Percentiles rank a stretch among this genome's conserved stretches.
Evolutionary conservation across 768 basidiomycete species (phyloP).

Genomic region (Lactifluus echinatus): DNA sequence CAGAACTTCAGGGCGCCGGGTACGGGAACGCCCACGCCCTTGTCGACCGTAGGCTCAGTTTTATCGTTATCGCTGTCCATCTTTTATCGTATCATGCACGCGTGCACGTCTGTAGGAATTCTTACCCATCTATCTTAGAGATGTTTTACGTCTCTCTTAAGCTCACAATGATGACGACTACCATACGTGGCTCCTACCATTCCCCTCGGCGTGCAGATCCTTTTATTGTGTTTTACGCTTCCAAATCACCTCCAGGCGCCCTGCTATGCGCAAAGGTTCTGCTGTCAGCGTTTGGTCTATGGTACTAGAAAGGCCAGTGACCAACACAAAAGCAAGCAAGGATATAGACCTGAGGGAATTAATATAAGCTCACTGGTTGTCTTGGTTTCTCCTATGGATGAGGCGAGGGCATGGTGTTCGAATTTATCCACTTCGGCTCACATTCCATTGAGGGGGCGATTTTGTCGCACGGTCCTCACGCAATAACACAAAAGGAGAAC

Average conservation of each 20-base stretch:
- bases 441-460: background rate
- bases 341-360: background rate
- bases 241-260: too few relatives aligned
- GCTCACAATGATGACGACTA: background rate
- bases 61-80: background rate
- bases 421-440: background rate
- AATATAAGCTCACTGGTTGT: background rate
- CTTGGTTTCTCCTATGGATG: background rate
- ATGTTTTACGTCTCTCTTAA: background rate
- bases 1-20: background rate
- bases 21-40: background rate
- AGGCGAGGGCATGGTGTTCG: background rate
- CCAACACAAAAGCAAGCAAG: background rate
- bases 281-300: background rate
- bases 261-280: background rate
- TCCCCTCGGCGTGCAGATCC: background rate
- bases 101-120: background rate
- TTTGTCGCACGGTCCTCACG: background rate
- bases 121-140: background rate
- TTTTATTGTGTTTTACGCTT: too few relatives aligned
- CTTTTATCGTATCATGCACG: background rate
- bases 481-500: background rate
- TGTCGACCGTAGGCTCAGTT: background rate
- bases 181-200: background rate
- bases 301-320: background rate